These are phyloP conservation scores for Elongisporangium senticosum DNA, from an alignment of 352 stramenopile species.

Conservation along the genomic window DNA sequence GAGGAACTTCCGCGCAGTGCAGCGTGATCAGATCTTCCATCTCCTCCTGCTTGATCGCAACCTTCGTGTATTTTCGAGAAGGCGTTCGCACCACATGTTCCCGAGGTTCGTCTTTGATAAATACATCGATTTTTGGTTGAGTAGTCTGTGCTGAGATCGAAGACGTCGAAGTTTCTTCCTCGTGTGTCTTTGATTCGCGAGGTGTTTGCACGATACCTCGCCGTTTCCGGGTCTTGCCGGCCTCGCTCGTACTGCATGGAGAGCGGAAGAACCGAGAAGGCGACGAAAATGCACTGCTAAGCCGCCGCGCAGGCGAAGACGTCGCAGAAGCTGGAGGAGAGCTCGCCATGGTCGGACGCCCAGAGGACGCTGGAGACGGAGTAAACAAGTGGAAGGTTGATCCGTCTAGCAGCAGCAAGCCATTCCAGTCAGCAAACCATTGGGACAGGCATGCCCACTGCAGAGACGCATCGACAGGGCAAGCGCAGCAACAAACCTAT, in stretches of 20 bases:
- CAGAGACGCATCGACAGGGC: background rate
- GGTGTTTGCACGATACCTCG: background rate
- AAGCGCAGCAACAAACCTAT: slow-evolving; percentile 16
- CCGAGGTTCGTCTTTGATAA: background rate
- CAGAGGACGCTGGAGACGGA: slow-evolving; percentile 31
- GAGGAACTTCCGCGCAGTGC: slow-evolving; percentile 3
- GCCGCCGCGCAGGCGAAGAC: slow-evolving; percentile 19
- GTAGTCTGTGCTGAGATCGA: background rate
- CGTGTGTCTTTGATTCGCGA: background rate
- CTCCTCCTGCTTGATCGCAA: slow-evolving; percentile 11
- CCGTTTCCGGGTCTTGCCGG: background rate
- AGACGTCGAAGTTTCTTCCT: background rate
- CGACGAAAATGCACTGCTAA: slow-evolving; percentile 30
- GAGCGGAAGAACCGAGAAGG: slow-evolving; percentile 78
- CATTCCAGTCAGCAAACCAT: background rate
- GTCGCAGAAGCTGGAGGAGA: slow-evolving; percentile 5
- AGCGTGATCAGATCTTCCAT: slow-evolving; percentile 14
- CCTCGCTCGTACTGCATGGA: slow-evolving; percentile 10
- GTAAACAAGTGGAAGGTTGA: slow-evolving; percentile 46
- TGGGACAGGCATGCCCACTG: background rate
- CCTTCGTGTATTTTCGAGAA: slow-evolving; percentile 3
- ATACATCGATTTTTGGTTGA: background rate
- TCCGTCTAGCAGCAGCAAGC: slow-evolving; percentile 11
- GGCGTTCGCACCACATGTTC: slow-evolving; percentile 10
- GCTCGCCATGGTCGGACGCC: slow-evolving; percentile 1